Conservation (phyloP, 2,329 filamentous ascomycete genomes). For the Exophiala sp. region DNA sequence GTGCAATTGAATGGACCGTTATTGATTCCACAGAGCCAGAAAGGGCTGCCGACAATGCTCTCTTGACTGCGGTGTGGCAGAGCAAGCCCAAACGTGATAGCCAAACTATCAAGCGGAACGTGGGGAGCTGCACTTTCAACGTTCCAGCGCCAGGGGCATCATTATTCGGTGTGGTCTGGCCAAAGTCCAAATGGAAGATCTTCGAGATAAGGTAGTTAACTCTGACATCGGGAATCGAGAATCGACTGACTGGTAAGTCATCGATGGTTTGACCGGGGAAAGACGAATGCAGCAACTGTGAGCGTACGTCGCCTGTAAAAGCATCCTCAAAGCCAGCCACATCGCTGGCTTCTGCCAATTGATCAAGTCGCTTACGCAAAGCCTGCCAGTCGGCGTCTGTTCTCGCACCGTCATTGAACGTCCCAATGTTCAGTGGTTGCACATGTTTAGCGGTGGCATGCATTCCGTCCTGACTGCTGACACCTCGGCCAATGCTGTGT, state of each 20-base stretch:
- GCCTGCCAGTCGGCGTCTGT: constrained; percentile 8
- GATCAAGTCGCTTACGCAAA: constrained; percentile 33
- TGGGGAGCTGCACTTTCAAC: constrained; percentile 30
- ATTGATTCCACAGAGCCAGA: constrained; percentile 28
- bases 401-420: constrained; percentile 25
- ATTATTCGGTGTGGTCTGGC: constrained; percentile 20
- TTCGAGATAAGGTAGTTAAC: constrained; percentile 25
- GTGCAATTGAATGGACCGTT: constrained; percentile 30
- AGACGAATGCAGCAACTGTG: background rate
- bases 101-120: constrained; percentile 39
- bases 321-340: constrained; percentile 21
- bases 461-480: background rate
- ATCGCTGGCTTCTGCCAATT: constrained; percentile 17
- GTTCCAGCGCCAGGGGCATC: constrained; percentile 26
- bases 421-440: constrained; percentile 11
- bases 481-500: constrained; percentile 22
- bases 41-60: constrained; percentile 36
- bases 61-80: constrained; percentile 38
- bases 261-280: background rate
- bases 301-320: constrained; percentile 11
- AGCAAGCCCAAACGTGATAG: constrained; percentile 39
- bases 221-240: constrained; percentile 12
- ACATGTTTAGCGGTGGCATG: background rate
- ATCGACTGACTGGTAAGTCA: constrained; percentile 9
- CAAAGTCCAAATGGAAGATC: constrained; percentile 20